phyloP scores from a whole-genome alignment of 352 stramenopile species.

The Phytophthora citrophthora region DNA sequence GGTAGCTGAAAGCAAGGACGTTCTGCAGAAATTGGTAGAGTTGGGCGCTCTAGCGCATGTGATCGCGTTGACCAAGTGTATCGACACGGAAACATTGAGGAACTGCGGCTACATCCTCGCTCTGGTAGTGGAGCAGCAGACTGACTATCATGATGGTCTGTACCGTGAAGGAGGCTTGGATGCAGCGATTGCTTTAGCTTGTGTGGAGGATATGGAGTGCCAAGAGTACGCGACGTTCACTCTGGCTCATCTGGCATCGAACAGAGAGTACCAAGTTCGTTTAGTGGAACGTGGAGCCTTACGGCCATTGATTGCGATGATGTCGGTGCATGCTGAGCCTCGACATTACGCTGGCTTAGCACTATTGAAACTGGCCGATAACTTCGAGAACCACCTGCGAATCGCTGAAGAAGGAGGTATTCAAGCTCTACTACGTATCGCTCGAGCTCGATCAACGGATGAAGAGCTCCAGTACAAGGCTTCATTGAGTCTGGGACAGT shows the following conservation, averaged over 20 bases:
- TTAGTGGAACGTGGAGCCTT: constrained; percentile 93
- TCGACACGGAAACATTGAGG: constrained; percentile 93
- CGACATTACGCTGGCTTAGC: constrained; percentile 96
- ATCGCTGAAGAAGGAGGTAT: constrained; percentile 97
- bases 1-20: constrained; percentile 92
- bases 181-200: constrained; percentile 90
- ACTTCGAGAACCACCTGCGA: constrained; percentile 97
- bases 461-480: constrained; percentile 97
- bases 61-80: constrained; percentile 72
- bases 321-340: constrained; percentile 93
- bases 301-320: constrained; percentile 95
- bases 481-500: constrained; percentile 91
- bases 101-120: constrained; percentile 95
- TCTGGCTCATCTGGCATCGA: constrained; percentile 95
- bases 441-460: constrained; percentile 89
- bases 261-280: constrained; percentile 93
- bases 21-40: constrained; percentile 92
- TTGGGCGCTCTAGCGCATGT: constrained; percentile 86
- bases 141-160: constrained; percentile 93
- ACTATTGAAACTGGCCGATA: constrained; percentile 97
- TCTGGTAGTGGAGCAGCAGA: constrained; percentile 89
- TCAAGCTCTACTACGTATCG: constrained; percentile 93
- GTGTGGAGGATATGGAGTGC: constrained; percentile 95
- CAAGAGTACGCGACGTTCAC: constrained; percentile 96
- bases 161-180: constrained; percentile 88